Conservation (phyloP, 805 yeast genomes). For the Naumovozyma dairenensis region DNA sequence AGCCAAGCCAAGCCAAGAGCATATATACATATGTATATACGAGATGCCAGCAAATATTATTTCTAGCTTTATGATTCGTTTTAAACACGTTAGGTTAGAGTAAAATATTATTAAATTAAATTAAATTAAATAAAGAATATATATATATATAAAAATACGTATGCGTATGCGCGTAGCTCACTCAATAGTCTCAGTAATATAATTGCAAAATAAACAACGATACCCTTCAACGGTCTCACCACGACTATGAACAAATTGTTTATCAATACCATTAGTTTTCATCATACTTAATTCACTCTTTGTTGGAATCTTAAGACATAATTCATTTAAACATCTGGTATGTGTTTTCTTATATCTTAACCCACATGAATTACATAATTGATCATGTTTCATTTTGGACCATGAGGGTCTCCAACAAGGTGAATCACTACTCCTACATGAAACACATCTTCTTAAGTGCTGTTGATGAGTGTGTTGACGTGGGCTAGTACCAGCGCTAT, state of each 20-base stretch:
- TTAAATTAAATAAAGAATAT: neutral
- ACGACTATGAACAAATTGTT: constrained; percentile 15
- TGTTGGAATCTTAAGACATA: constrained; percentile 85
- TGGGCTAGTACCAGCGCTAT: too few relatives aligned
- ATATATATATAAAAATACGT: too few relatives aligned
- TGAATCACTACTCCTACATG: constrained; percentile 82
- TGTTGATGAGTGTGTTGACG: too few relatives aligned
- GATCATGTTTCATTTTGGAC: constrained; percentile 77
- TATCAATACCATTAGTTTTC: constrained; percentile 54
- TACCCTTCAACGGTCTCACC: constrained; percentile 29
- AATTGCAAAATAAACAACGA: constrained; percentile 40
- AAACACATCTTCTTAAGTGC: constrained; percentile 64
- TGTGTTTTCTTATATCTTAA: constrained; percentile 88
- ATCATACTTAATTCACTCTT: constrained; percentile 90
- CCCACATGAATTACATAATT: constrained; percentile 93
- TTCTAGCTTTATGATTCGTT: too few relatives aligned
- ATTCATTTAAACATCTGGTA: constrained; percentile 69
- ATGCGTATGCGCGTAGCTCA: too few relatives aligned
- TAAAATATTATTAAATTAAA: neutral
- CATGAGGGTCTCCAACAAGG: constrained; percentile 99
- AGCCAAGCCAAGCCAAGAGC: neutral
- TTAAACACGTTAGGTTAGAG: neutral
- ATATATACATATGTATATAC: neutral
- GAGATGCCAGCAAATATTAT: too few relatives aligned
- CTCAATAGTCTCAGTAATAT: constrained; percentile 19